Evolutionary conservation across 2,329 filamentous ascomycete species (phyloP).

Genomic region (Zymoseptoria pseudotritici): DNA sequence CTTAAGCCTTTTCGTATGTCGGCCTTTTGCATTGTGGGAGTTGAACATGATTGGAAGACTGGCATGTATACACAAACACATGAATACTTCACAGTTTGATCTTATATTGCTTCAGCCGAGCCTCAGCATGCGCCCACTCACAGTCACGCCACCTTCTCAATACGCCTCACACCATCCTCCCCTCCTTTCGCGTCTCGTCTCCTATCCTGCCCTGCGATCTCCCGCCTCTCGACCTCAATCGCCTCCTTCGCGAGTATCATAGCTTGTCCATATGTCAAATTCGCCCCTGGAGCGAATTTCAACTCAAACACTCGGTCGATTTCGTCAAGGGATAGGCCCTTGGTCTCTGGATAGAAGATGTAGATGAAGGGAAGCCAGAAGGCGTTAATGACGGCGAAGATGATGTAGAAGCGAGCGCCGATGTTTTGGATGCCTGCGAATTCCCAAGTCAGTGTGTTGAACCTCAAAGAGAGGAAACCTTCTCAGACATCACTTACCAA

Average conservation of each 20-base stretch:
- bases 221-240: slow-evolving; percentile 5
- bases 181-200: too few species aligned
- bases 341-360: neutral
- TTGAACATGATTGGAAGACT: neutral
- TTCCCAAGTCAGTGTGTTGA: too few species aligned
- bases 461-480: too few species aligned
- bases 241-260: slow-evolving; percentile 6
- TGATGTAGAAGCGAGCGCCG: too few species aligned
- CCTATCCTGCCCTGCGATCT: neutral
- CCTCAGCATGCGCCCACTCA: too few species aligned
- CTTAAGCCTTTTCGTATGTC: neutral
- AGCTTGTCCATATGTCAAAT: slow-evolving; percentile 7
- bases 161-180: too few species aligned
- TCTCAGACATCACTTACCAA: too few species aligned
- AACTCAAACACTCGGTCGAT: slow-evolving; percentile 11
- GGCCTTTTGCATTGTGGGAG: neutral
- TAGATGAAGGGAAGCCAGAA: too few species aligned
- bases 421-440: too few species aligned
- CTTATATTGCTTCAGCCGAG: too few species aligned
- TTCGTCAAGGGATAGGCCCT: slow-evolving; percentile 8
- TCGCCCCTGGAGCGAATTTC: slow-evolving; percentile 6
- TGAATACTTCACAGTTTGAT: neutral
- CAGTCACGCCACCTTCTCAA: too few species aligned
- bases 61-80: neutral
- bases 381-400: too few species aligned